Evolutionary conservation across 163 green algal genomes (phyloP).

Genomic region (Scenedesmus sp.): DNA sequence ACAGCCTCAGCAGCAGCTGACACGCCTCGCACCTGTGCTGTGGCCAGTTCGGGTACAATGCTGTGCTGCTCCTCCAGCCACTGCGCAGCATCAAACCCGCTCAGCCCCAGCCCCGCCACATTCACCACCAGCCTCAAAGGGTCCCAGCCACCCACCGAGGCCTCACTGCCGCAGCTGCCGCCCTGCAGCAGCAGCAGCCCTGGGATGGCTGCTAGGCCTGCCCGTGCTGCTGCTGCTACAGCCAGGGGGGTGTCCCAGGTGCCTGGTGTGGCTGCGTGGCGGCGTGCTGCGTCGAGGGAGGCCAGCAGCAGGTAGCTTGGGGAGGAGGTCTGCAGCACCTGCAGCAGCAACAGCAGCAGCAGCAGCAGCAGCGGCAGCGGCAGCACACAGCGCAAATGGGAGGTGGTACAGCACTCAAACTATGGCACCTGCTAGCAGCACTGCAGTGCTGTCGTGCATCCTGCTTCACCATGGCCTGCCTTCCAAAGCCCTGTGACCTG

Average conservation of each 20-base stretch:
- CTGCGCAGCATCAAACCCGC: constrained; percentile 71
- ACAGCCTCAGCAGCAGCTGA: no score
- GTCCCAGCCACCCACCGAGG: constrained; percentile 62
- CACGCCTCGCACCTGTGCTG: constrained; percentile 51
- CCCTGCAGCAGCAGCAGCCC: constrained; percentile 46
- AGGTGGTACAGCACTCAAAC: no score
- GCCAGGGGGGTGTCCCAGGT: constrained; percentile 53
- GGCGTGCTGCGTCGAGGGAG: constrained; percentile 87
- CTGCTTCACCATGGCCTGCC: no score
- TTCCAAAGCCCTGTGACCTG: no score
- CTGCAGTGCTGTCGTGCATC: no score
- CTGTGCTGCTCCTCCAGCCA: constrained; percentile 71
- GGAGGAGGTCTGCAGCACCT: constrained; percentile 84
- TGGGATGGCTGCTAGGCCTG: constrained; percentile 30
- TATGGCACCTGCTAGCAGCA: no score
- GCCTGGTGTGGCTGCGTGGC: constrained; percentile 55
- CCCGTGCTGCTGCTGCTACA: constrained; percentile 56
- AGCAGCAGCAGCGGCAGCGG: not conserved
- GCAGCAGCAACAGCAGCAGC: not conserved
- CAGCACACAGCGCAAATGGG: not conserved
- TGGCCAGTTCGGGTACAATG: constrained; percentile 85
- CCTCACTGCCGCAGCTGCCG: not conserved
- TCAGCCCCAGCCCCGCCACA: constrained; percentile 64
- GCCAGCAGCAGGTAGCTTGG: constrained; percentile 94
- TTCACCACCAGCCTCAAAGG: constrained; percentile 83